Evolutionary conservation across 2,329 filamentous ascomycete genomes (phyloP), one percentile per base, ranked within the genome.

Genomic region (Nigrospora osmanthi): DNA sequence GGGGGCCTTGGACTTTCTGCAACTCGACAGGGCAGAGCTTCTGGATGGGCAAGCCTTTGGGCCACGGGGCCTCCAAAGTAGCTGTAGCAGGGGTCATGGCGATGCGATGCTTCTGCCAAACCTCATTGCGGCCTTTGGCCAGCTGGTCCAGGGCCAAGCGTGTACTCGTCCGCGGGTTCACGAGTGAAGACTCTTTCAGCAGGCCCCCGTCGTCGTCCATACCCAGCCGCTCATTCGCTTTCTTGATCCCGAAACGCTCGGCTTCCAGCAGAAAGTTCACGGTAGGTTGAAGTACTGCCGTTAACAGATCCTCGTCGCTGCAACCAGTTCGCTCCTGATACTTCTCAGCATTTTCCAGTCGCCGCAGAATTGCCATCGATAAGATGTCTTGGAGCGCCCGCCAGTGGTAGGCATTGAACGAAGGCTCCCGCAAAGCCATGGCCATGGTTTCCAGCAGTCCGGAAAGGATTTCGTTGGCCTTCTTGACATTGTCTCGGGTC

Each of bases 211-310:
- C 13, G 9, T 6, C 14, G 11, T 41, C 32, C 2, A 40, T 34
- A 1, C 16, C 2, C 3, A 49, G 30, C 15, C 35, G 33, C 11
- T 40, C 38, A 23, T 55, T 45, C 5, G 34, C 44, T 3, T 47
- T 35, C 15, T 45, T 17, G 2, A 58, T 42, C 1, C 45, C 33
- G 30, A 55, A 50, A 1, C 46, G 51, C 32, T 60, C 61, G 1
- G 47, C 43, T 10, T 57, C 42, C 6, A 65, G 38, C 1, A 66
- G 48, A 7, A 54, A 46, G 3, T 50, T 46, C 0, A 62, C 52
- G 1, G 59, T 64, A 4, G 62, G 60, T 23, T 58, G 55, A 62
- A 60, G 64, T 2, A 66, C 51, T 5, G 19, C 16, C 7, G 34
- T 17, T 16, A 42, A 35, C 7, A 50, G 31, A 14, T 45, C 46